Evolutionary conservation across 192 early-diverging fungal genomes (phyloP).

Genomic region (Umbelopsis isabellina): DNA sequence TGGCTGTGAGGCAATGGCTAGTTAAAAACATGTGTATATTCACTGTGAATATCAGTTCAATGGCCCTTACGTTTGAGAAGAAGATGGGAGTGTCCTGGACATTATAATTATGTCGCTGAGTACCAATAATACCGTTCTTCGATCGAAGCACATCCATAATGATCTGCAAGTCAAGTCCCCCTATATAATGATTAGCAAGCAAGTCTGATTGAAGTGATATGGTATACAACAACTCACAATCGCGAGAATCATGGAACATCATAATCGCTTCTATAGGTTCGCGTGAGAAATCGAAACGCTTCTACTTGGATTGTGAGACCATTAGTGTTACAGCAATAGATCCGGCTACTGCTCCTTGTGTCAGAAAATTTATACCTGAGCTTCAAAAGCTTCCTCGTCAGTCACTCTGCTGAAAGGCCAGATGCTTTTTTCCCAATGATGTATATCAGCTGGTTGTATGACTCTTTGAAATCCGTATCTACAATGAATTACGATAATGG

Average conservation of each 20-base stretch:
- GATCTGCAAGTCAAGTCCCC: slow-evolving; percentile 87
- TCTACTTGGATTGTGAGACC: slow-evolving; percentile 1
- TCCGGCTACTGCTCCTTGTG: background rate
- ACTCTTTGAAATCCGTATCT: slow-evolving; percentile 75
- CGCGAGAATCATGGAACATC: slow-evolving; percentile 85
- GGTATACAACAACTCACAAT: slow-evolving; percentile 51
- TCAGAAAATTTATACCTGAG: slow-evolving; percentile 19
- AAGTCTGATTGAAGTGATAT: background rate
- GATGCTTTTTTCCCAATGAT: slow-evolving; percentile 60
- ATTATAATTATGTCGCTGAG: slow-evolving; percentile 42
- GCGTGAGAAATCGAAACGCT: slow-evolving; percentile 42
- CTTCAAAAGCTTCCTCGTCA: slow-evolving; percentile 12
- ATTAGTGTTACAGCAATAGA: too few species aligned
- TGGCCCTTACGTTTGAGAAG: slow-evolving; percentile 63
- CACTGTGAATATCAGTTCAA: background rate
- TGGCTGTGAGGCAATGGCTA: slow-evolving; percentile 21
- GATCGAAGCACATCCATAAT: slow-evolving; percentile 72
- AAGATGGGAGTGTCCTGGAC: slow-evolving; percentile 73
- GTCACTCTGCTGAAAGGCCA: slow-evolving; percentile 66
- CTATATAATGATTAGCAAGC: slow-evolving; percentile 14
- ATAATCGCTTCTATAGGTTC: slow-evolving; percentile 70
- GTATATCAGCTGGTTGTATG: slow-evolving; percentile 69
- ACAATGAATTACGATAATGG: slow-evolving; percentile 27
- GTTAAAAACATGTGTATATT: background rate
- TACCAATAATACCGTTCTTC: slow-evolving; percentile 61